Evolutionary conservation across 306 rosid genomes (phyloP).

Genomic region (Alnus glutinosa): DNA sequence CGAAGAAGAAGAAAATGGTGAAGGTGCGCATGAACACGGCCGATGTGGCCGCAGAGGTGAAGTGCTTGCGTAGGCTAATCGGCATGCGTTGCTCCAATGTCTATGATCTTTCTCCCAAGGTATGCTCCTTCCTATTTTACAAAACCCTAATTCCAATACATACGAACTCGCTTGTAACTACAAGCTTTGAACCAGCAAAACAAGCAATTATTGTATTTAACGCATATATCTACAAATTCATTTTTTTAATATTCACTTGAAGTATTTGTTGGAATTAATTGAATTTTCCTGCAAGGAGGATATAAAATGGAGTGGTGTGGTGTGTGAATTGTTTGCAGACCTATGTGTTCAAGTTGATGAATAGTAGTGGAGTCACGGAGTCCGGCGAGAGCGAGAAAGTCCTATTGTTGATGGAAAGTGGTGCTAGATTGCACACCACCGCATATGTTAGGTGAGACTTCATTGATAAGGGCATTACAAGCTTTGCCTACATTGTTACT

Average conservation of each 20-base stretch:
- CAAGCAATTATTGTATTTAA: neutral
- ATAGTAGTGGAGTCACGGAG: constrained; percentile 90
- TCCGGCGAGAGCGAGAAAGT: constrained; percentile 98
- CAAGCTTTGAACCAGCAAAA: neutral
- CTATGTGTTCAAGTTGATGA: constrained; percentile 86
- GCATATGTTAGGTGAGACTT: constrained; percentile 68
- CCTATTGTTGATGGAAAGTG: constrained; percentile 86
- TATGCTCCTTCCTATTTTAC: neutral
- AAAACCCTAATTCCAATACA: neutral
- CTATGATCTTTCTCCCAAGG: constrained; percentile 97
- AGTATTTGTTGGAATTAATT: neutral
- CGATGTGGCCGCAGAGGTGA: constrained; percentile 98
- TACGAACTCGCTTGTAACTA: neutral
- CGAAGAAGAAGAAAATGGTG: constrained; percentile 57
- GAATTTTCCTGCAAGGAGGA: neutral
- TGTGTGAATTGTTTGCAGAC: constrained; percentile 50
- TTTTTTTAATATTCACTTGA: neutral
- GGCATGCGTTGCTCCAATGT: constrained; percentile 99
- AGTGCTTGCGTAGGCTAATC: constrained; percentile 73
- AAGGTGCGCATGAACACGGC: constrained; percentile 99
- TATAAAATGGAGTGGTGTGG: neutral
- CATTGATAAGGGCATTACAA: neutral
- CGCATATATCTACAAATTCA: neutral
- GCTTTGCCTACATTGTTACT: neutral
- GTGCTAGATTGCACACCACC: constrained; percentile 88